A percentile compares a stretch with the other conserved stretches of the same genome.
Conservation (phyloP, 768 basidiomycete species). For the Sarcomyxa edulis region DNA sequence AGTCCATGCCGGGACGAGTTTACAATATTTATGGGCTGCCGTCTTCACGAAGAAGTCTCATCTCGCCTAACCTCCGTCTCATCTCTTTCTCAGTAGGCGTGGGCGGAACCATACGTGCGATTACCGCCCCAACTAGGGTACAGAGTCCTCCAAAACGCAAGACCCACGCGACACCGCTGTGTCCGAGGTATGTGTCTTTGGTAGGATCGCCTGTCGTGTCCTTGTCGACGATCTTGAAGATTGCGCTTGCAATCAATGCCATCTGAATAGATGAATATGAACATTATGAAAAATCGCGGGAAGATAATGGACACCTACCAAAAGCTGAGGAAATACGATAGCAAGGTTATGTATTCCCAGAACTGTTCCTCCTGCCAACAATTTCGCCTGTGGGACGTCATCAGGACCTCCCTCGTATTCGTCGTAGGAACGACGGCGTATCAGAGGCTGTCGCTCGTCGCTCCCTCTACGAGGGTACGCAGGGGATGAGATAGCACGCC, state of each 20-base stretch:
- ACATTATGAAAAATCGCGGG: constrained; percentile 7
- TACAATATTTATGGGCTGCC: constrained; percentile 32
- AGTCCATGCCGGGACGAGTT: no score
- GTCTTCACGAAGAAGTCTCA: constrained; percentile 71
- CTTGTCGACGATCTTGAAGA: constrained; percentile 79
- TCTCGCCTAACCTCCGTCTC: constrained; percentile 72
- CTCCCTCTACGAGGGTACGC: constrained; percentile 21
- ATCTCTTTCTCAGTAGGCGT: constrained; percentile 92
- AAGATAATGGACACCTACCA: constrained; percentile 47
- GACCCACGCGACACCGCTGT: constrained; percentile 92
- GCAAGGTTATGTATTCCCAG: constrained; percentile 94
- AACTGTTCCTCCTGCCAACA: constrained; percentile 83
- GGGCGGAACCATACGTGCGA: constrained; percentile 79
- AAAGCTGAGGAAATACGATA: constrained; percentile 91
- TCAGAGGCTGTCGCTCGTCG: constrained; percentile 53
- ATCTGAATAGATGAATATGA: constrained; percentile 43
- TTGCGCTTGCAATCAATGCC: constrained; percentile 78
- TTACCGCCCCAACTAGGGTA: constrained; percentile 74
- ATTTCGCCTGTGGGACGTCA: constrained; percentile 27
- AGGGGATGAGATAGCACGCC: constrained; percentile 50
- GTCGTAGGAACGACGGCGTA: constrained; percentile 54
- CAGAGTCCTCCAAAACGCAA: constrained; percentile 88
- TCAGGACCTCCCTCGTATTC: constrained; percentile 37
- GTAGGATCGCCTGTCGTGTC: constrained; percentile 34
- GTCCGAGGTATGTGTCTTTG: constrained; percentile 61